phyloP scores from a whole-genome alignment of 768 basidiomycete species.

The Lactarius tabidus region DNA sequence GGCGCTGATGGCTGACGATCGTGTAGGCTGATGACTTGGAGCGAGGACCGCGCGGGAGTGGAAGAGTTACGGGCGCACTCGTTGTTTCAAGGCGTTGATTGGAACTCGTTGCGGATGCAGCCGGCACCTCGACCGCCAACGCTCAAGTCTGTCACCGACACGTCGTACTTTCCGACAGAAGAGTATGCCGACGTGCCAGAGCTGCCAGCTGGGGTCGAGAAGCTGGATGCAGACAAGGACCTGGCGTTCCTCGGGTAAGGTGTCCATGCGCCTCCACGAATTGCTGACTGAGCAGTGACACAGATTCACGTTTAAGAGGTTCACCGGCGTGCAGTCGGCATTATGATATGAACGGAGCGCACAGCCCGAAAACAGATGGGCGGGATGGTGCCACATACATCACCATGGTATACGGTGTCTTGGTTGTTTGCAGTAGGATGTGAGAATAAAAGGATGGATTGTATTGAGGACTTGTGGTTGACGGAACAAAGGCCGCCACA shows the following conservation, averaged over 20 bases:
- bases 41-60: slow-evolving; percentile 68
- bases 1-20: background rate
- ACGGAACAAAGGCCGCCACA: slow-evolving; percentile 14
- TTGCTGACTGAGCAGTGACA: slow-evolving; percentile 13
- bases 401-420: background rate
- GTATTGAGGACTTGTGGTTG: background rate
- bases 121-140: slow-evolving; percentile 95
- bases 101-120: slow-evolving; percentile 80
- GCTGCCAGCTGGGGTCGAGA: slow-evolving; percentile 41
- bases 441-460: background rate
- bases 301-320: slow-evolving; percentile 79
- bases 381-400: background rate
- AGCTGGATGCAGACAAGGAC: slow-evolving; percentile 47
- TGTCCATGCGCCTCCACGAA: background rate
- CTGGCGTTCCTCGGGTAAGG: slow-evolving; percentile 54
- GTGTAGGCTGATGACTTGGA: slow-evolving; percentile 74
- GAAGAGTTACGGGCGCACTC: slow-evolving; percentile 89
- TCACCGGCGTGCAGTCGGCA: slow-evolving; percentile 37
- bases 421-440: background rate
- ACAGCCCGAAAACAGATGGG: background rate
- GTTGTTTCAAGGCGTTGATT: slow-evolving; percentile 95
- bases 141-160: slow-evolving; percentile 88
- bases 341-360: slow-evolving; percentile 12
- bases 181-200: slow-evolving; percentile 77
- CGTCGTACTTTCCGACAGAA: slow-evolving; percentile 95